Base-by-base conservation (phyloP, 495 filamentous ascomycete genomes). In the Podospora pseudopauciseta region DNA sequence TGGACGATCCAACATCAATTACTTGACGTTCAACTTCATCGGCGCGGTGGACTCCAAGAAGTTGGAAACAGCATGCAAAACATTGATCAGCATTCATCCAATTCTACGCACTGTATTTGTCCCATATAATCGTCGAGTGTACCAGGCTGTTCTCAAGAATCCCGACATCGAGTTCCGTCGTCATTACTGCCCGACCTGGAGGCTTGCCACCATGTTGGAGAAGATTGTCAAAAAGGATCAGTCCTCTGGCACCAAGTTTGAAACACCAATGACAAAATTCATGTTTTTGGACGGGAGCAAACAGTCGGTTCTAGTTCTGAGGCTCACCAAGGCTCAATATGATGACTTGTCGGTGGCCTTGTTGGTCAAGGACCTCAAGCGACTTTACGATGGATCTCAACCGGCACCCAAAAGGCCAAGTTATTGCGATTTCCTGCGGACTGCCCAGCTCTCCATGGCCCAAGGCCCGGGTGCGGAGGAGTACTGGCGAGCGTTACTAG, bases 291-390 rank as follows among this genome's bases (percentile, higher is more conserved):
- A 84, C 39, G 82, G 75, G 0, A 75, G 79, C 39, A 83, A 81
- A 72, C 80, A 80, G 62, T 82, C 81, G n/a, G 69, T 74, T 0
- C 76, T 84, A 26, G 61, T 82, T 2, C 68, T 84, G 64, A 74
- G 82, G 58, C 72, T 84, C 9, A 80, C 80, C 27, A 80, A 79
- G 66, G 82, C 81, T 15, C 81, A 84, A 56, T 84, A 83, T 60
- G 81, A 83, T 58, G 77, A 80, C 28, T 68, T 77, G 4, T 82
- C 82, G 0, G 68, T 82, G 34, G 79, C 76, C 5, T 62, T 82
- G 3, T 66, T 84, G 15, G 72, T 82, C 18, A 80, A 77, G 55
- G 81, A 84, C 49, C 76, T 84, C 11, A 76, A 80, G 68, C 72
- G 68, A 44, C 75, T 83, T 30, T 84, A 84, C 64, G 75, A 75